Evolutionary conservation across 768 basidiomycete genomes (phyloP), one percentile per base, ranked within the genome.

Genomic region (Suillus luteus): DNA sequence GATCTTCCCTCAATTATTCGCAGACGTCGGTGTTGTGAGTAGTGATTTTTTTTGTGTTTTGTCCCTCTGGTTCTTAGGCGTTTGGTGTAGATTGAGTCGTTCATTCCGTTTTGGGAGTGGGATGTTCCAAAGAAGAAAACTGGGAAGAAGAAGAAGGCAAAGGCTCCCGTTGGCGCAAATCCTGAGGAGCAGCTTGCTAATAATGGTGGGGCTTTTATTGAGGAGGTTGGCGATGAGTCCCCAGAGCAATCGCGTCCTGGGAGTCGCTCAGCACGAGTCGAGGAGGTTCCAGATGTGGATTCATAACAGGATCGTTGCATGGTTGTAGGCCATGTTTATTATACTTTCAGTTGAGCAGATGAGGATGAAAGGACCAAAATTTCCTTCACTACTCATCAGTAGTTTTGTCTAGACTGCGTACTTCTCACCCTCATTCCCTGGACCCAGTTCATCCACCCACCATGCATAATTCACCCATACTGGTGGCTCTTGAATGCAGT

Each of bases 1-100:
- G 97, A 91, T 99, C 79, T 99, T 98, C 82, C 97, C 97, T 0
- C 90, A 96, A 73, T 80, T 99, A 38, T 99, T 99, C 68, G 97
- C 96, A 15, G 96, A 99, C 71, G 96, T 98, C 62, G 96, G 97
- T 76, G 96, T 99, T 72, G 97, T 99, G 74, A 77, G 96, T 88
- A 41, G 3, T 40, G n/a, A 27, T 22, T 17, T 31, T 27, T 62
- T 46, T 65, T 55, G 52, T 57, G 52, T 60, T 44, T 15, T 4
- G 0, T 40, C 10, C 19, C 1, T 5, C 46, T 64, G 38, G 57
- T 35, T 35, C 24, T 38, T 8, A 57, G 33, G 49, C 22, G 9
- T 41, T 46, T 14, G 44, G 5, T 49, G n/a, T 70, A 99, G 96
- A 86, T 99, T 63, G 97, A 98, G 54, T 97, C 95, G 2, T 99